phyloP scores from a whole-genome alignment of 371 early-diverging fungal genomes.

The Mortierella sp. region DNA sequence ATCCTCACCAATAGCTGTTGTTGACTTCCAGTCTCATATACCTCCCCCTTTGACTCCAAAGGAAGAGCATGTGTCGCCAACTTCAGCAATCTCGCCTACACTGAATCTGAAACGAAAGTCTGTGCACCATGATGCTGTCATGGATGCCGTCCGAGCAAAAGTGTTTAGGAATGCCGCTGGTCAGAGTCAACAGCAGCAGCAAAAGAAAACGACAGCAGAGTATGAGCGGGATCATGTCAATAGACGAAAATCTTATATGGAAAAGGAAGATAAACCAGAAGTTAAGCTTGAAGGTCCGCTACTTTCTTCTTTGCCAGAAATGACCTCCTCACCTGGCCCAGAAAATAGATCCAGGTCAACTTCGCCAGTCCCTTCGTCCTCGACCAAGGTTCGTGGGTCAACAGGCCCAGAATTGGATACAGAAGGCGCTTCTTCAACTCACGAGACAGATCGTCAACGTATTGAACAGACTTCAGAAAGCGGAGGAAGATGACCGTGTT shows the following conservation, averaged over 20 bases:
- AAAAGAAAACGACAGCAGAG: constrained; percentile 15
- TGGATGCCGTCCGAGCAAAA: constrained; percentile 57
- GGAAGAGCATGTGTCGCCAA: constrained; percentile 51
- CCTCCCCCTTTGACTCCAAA: constrained; percentile 54
- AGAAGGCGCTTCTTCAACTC: neutral
- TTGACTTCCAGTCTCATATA: constrained; percentile 54
- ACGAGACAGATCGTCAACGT: constrained; percentile 14
- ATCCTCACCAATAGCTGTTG: constrained; percentile 42
- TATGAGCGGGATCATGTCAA: constrained; percentile 15
- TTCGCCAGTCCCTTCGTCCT: constrained; percentile 15
- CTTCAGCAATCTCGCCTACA: constrained; percentile 47
- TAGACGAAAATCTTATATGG: constrained; percentile 26
- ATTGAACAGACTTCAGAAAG: constrained; percentile 7
- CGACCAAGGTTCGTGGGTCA: constrained; percentile 9
- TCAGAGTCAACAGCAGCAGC: constrained; percentile 40
- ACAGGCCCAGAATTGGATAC: constrained; percentile 1
- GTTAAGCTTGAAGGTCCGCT: constrained; percentile 17
- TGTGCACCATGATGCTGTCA: constrained; percentile 51
- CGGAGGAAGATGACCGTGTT: neutral
- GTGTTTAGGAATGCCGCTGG: constrained; percentile 46
- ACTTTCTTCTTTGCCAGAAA: constrained; percentile 10
- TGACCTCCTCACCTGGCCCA: constrained; percentile 13
- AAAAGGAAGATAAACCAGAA: constrained; percentile 25
- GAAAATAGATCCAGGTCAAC: constrained; percentile 28
- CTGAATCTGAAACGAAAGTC: constrained; percentile 43